phyloP scores from a whole-genome alignment of 2,329 filamentous ascomycete genomes.

The Arthroderma uncinatum region DNA sequence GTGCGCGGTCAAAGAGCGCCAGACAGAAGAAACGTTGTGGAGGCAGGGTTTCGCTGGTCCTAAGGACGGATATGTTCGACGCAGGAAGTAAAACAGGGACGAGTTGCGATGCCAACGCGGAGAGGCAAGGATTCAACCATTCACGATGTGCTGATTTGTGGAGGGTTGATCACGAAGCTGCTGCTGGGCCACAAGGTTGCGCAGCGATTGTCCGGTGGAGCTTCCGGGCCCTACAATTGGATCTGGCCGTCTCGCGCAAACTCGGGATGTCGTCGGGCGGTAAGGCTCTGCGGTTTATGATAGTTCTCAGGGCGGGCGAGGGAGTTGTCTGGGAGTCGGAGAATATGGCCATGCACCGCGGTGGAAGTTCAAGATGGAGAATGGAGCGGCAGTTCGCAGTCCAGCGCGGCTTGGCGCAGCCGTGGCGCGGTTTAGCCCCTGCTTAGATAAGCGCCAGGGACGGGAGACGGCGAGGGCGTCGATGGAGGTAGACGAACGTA shows the following conservation, averaged over 20 bases:
- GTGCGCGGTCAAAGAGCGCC: background rate
- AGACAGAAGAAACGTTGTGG: background rate
- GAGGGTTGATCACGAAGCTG: conserved; percentile 5
- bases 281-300: background rate
- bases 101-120: conserved; percentile 3
- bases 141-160: conserved; percentile 5
- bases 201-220: background rate
- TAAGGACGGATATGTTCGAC: background rate
- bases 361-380: conserved; percentile 2
- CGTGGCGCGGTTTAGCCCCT: background rate
- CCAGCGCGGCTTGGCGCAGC: conserved; percentile 4
- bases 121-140: conserved; percentile 6
- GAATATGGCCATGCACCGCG: background rate
- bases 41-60: conserved; percentile 5
- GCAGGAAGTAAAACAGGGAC: conserved; percentile 3
- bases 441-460: conserved; percentile 5
- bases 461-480: background rate
- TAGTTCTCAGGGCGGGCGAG: background rate
- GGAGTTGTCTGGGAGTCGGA: background rate
- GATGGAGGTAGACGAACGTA: background rate
- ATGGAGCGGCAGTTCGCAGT: conserved; percentile 4
- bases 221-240: background rate
- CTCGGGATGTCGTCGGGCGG: background rate
- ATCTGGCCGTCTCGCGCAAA: background rate
- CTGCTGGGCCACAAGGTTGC: conserved; percentile 3